Percentiles rank a stretch among this genome's conserved stretches.
Evolutionary conservation across 306 rosid genomes (phyloP).

Genomic region (Sophora flavescens): DNA sequence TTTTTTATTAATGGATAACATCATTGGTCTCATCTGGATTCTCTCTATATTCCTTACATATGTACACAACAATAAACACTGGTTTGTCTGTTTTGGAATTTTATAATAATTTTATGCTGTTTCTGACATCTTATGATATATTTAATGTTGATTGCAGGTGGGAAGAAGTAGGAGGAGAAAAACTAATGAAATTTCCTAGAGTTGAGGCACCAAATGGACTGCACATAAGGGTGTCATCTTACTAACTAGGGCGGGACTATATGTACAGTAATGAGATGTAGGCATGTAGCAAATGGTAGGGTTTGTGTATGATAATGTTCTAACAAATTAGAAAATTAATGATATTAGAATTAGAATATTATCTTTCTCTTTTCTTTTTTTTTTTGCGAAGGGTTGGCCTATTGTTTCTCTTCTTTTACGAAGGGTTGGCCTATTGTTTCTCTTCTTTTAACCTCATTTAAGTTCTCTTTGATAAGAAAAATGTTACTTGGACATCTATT

Average conservation of each 20-base stretch:
- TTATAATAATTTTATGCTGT: not conserved
- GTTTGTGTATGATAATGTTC: constrained; percentile 54
- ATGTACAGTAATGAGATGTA: constrained; percentile 60
- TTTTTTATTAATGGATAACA: constrained; percentile 10
- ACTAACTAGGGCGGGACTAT: constrained; percentile 49
- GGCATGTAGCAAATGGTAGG: constrained; percentile 37
- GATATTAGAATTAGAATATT: constrained; percentile 32
- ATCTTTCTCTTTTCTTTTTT: not conserved
- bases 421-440: not conserved
- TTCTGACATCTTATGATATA: constrained; percentile 29
- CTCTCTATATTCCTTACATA: not conserved
- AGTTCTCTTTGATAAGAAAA: no score
- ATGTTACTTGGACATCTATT: no score
- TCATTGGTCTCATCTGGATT: constrained; percentile 10
- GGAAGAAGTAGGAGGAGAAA: constrained; percentile 98
- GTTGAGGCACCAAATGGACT: constrained; percentile 96
- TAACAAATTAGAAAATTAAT: constrained; percentile 56
- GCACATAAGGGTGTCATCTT: constrained; percentile 81
- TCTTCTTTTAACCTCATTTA: not conserved
- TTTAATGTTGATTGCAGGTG: constrained; percentile 63
- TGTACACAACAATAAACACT: not conserved
- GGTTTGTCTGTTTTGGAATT: constrained; percentile 31
- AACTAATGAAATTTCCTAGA: constrained; percentile 91
- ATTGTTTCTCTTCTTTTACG: not conserved
- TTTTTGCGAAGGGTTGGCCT: not conserved